Evolutionary conservation across 441 rosid species (phyloP), one percentile per base, ranked within the genome.

Genomic region (Erodium trifolium): DNA sequence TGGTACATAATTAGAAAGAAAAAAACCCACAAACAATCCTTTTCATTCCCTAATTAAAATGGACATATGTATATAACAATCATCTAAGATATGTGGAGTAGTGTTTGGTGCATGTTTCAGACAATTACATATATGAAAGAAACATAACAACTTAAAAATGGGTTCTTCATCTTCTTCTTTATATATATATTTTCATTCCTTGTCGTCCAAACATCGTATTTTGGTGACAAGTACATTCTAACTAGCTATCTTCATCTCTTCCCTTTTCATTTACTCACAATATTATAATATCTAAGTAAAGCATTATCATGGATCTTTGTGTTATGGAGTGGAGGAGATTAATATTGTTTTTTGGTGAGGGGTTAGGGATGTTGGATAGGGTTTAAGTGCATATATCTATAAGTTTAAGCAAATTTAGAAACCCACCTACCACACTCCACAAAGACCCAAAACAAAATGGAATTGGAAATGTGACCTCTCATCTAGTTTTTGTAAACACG

Each of bases 81-180:
- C 27, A 23, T 23, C 27, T 23, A 23, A 23, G 27, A 3, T 11
- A 49, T 49, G 55, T 49, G 14, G n/a, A 49, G 55, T 49, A 49
- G 16, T 23, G 27, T 23, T 23, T 23, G 27, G 27, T 23, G 27
- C 27, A 23, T 23, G 27, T 23, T 23, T 23, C 27, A 23, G 27
- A 49, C 55, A 49, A 11, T 49, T 11, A 45, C 13, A 49, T 49
- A 78, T 81, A 80, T 84, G 93, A 89, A 66, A 84, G 83, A 82
- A 83, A 87, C 90, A 79, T 41, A 72, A 73, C 84, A 89, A 79
- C 93, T 80, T 23, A 85, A 4, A 70, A 80, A 77, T 75, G 70
- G 77, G 66, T 29, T 76, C 76, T 67, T 80, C 53, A 23, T 23
- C 27, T 23, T 0, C 27, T 23, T 23, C 27, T 23, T 0, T 23